Evolutionary conservation across 805 yeast genomes (phyloP).

Genomic region (Zygoascus ofunaensis): DNA sequence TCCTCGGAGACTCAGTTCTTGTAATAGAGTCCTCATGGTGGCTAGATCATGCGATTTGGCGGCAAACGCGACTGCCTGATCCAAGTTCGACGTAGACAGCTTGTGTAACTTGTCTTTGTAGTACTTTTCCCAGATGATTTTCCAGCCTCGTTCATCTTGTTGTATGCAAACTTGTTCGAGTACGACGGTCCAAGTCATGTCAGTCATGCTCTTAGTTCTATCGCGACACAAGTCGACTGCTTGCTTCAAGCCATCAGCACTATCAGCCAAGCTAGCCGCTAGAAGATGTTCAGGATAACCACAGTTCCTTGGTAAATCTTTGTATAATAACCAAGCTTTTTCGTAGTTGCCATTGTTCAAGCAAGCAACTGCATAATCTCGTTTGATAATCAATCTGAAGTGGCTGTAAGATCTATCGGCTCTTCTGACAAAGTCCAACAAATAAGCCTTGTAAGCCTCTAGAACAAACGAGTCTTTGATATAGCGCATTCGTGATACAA

Average conservation of each 20-base stretch:
- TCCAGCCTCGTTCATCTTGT: not conserved
- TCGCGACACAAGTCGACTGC: not conserved
- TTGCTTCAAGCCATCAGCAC: not conserved
- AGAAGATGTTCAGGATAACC: not conserved
- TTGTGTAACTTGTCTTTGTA: too few relatives aligned
- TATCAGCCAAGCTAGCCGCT: not conserved
- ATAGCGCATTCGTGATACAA: constrained; percentile 9
- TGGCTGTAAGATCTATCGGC: not conserved
- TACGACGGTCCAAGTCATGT: not conserved
- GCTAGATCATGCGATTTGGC: too few relatives aligned
- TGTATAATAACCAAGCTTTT: not conserved
- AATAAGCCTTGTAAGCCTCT: constrained; percentile 1
- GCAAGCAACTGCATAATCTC: constrained; percentile 2
- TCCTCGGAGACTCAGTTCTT: too few relatives aligned
- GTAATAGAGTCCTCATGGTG: too few relatives aligned
- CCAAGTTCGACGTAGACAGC: too few relatives aligned
- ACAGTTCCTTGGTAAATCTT: not conserved
- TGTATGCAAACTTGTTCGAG: not conserved
- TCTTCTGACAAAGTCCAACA: too few relatives aligned
- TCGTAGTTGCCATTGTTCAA: not conserved
- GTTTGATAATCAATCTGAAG: not conserved
- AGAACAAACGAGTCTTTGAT: constrained; percentile 8
- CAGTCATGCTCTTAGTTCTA: not conserved
- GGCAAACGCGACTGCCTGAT: too few relatives aligned
- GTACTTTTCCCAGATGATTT: not conserved